phyloP scores from a whole-genome alignment of 2,329 filamentous ascomycete genomes.

The Trichoderma hamatum region DNA sequence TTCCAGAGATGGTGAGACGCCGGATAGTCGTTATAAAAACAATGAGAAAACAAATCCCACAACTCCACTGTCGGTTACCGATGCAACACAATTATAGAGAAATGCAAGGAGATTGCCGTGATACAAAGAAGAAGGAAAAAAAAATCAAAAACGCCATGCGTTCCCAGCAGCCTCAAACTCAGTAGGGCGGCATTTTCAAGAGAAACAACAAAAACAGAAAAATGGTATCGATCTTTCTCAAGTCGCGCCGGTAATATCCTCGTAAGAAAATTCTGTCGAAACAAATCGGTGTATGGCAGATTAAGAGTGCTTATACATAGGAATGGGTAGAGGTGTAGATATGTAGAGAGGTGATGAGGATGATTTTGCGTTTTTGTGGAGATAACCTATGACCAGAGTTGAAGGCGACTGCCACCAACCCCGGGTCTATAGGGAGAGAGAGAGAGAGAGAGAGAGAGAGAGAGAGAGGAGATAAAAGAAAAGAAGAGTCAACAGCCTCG shows the following conservation, averaged over 20 bases:
- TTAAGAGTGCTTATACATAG: conserved; percentile 55
- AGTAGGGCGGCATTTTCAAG: conserved; percentile 38
- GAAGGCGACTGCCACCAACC: conserved; percentile 34
- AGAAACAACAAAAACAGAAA: conserved; percentile 42
- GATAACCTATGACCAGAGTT: conserved; percentile 33
- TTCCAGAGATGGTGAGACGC: conserved; percentile 26
- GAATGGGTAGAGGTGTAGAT: conserved; percentile 35
- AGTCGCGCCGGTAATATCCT: conserved; percentile 45
- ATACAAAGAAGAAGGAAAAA: conserved; percentile 41
- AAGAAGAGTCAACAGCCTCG: conserved; percentile 35
- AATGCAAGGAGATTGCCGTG: conserved; percentile 33
- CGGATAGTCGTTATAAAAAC: conserved; percentile 22
- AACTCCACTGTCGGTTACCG: conserved; percentile 31
- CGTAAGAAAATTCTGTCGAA: conserved; percentile 46
- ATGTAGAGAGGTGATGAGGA: conserved; percentile 16
- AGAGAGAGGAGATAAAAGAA: neutral
- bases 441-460: neutral
- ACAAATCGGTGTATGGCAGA: conserved; percentile 44
- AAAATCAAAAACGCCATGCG: conserved; percentile 43
- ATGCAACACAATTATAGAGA: conserved; percentile 26
- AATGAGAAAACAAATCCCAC: conserved; percentile 24
- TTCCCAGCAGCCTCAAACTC: conserved; percentile 46
- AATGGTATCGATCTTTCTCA: conserved; percentile 53
- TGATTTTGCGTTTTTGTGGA: conserved; percentile 27
- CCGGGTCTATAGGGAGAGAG: conserved; percentile 16